A percentile compares a stretch with the other conserved stretches of the same genome.
phyloP scores from a whole-genome alignment of 805 yeast species.

The Candida hungchunana region DNA sequence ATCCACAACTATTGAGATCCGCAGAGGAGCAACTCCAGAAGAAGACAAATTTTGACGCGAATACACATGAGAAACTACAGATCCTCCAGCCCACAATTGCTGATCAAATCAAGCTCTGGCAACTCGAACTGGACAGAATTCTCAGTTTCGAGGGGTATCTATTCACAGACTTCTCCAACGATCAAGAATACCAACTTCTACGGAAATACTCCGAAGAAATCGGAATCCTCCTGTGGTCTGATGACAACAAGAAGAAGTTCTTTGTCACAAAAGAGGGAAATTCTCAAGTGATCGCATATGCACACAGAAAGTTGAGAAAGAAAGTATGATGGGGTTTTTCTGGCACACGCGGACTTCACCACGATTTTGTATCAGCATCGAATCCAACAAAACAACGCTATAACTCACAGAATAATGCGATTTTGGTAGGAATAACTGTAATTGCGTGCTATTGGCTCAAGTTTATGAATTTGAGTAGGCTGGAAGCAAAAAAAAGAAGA shows the following conservation, averaged over 20 bases:
- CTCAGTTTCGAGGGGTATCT: constrained; percentile 81
- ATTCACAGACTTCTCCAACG: constrained; percentile 78
- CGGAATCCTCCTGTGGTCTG: constrained; percentile 90
- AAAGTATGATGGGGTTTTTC: no score
- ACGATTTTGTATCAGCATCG: no score
- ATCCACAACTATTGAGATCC: constrained; percentile 76
- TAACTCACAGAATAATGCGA: background rate
- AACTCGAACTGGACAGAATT: constrained; percentile 89
- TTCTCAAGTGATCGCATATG: constrained; percentile 86
- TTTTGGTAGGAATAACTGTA: background rate
- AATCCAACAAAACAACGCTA: background rate
- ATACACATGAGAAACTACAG: constrained; percentile 48
- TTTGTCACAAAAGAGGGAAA: constrained; percentile 88
- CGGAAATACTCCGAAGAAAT: constrained; percentile 81
- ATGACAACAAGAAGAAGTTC: constrained; percentile 61
- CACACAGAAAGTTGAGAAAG: constrained; percentile 53
- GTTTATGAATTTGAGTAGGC: background rate
- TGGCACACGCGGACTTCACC: no score
- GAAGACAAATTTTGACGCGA: constrained; percentile 53
- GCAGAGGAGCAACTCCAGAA: constrained; percentile 69
- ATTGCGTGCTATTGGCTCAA: background rate
- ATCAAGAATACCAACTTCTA: constrained; percentile 68
- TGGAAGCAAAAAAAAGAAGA: constrained; percentile 1
- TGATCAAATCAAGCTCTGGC: constrained; percentile 96
- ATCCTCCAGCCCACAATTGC: constrained; percentile 93